Percentiles rank a stretch among this genome's conserved stretches.
These are phyloP conservation scores for Helicostylum pulchrum DNA, from an alignment of 192 early-diverging fungal genomes.

Conservation along the genomic window DNA sequence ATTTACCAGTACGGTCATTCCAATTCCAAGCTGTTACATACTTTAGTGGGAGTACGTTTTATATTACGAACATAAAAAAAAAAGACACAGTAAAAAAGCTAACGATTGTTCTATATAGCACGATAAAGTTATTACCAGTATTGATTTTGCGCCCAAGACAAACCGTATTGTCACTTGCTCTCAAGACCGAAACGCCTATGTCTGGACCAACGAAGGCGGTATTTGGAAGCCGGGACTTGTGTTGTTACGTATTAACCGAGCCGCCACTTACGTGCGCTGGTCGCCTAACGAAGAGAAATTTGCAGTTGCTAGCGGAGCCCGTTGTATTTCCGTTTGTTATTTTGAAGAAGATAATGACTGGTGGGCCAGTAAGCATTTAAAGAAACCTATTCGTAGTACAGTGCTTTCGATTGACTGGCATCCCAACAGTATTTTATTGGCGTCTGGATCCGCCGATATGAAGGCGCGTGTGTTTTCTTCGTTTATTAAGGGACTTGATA, in stretches of 20 bases:
- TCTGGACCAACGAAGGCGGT: conserved; percentile 78
- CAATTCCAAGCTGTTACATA: conserved; percentile 62
- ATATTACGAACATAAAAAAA: background rate
- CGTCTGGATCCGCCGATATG: conserved; percentile 84
- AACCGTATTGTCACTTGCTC: conserved; percentile 96
- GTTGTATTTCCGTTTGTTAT: conserved; percentile 90
- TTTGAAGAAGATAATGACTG: conserved; percentile 96
- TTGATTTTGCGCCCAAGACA: conserved; percentile 94
- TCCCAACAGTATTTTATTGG: conserved; percentile 91
- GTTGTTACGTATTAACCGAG: conserved; percentile 91
- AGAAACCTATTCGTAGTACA: conserved; percentile 89
- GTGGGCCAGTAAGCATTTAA: conserved; percentile 95
- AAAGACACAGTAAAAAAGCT: too few relatives aligned
- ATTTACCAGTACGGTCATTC: conserved; percentile 71
- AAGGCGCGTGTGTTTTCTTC: conserved; percentile 95
- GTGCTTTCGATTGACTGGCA: conserved; percentile 93
- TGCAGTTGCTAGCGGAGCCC: conserved; percentile 92
- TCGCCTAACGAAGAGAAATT: conserved; percentile 96
- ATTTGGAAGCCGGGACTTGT: conserved; percentile 91
- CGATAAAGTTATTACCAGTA: conserved; percentile 90
- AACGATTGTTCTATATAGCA: conserved; percentile 53
- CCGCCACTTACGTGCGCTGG: conserved; percentile 93
- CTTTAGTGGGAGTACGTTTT: conserved; percentile 65
- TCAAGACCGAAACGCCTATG: conserved; percentile 98
- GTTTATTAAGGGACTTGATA: conserved; percentile 91